Conservation (phyloP, 2,329 filamentous ascomycete genomes). For the Xylariaceae sp. region DNA sequence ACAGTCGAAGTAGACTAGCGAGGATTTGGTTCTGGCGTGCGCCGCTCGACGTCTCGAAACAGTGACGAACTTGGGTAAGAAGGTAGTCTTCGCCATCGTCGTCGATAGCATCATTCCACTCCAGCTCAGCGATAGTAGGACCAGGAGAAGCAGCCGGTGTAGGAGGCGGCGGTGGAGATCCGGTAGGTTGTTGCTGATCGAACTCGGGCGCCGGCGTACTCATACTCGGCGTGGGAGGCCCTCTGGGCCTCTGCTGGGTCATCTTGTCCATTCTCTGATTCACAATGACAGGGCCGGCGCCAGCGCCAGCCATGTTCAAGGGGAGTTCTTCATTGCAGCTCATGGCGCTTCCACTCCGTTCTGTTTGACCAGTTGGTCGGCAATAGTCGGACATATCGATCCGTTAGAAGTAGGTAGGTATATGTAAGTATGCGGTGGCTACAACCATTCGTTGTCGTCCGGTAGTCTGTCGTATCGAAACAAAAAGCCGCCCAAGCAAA, state of each 20-base stretch:
- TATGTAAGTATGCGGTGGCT: constrained; percentile 2
- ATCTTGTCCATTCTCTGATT: constrained; percentile 51
- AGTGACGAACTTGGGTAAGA: constrained; percentile 69
- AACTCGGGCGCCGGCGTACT: constrained; percentile 59
- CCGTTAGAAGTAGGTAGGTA: neutral
- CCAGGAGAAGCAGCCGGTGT: constrained; percentile 62
- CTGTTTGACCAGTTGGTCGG: constrained; percentile 55
- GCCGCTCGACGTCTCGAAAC: constrained; percentile 73
- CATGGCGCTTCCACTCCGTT: constrained; percentile 54
- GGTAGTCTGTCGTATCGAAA: neutral
- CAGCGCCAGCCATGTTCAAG: constrained; percentile 43
- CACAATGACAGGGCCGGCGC: constrained; percentile 33
- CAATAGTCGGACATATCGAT: constrained; percentile 40
- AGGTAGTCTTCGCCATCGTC: constrained; percentile 73
- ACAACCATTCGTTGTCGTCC: constrained; percentile 14
- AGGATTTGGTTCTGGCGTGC: constrained; percentile 75
- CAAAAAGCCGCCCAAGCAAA: neutral
- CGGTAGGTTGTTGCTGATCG: constrained; percentile 52
- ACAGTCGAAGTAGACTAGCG: constrained; percentile 85
- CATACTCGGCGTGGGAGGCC: constrained; percentile 63
- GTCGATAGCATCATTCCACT: constrained; percentile 73
- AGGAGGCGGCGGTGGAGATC: constrained; percentile 58
- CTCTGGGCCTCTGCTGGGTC: constrained; percentile 46
- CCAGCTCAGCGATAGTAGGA: constrained; percentile 55
- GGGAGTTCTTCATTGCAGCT: constrained; percentile 50